These are phyloP conservation scores for Leccinum longicurvipes DNA, from an alignment of 768 basidiomycete species.

Conservation along the genomic window DNA sequence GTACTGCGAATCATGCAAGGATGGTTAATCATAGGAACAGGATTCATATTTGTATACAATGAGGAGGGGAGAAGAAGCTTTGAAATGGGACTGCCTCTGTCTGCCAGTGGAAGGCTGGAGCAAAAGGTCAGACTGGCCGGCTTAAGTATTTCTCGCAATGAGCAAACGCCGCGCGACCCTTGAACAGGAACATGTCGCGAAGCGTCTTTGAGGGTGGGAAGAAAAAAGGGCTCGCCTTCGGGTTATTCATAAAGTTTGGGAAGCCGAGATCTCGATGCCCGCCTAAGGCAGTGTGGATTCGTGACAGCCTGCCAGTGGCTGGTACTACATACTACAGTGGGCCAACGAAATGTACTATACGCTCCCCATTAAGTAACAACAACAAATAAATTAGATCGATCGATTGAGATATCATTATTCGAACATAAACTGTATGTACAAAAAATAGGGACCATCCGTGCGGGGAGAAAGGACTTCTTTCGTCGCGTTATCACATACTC, in stretches of 20 bases:
- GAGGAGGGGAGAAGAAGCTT: constrained; percentile 11
- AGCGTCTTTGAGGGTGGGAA: constrained; percentile 2
- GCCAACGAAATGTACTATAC: too few species aligned
- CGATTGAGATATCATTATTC: too few species aligned
- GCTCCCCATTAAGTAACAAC: too few species aligned
- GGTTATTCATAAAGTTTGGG: constrained; percentile 11
- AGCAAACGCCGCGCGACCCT: constrained; percentile 9
- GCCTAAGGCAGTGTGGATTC: constrained; percentile 23
- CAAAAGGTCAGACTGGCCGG: background rate
- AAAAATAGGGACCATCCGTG: too few species aligned
- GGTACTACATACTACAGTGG: too few species aligned
- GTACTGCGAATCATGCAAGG: constrained; percentile 74
- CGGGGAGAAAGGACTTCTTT: too few species aligned
- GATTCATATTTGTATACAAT: constrained; percentile 51
- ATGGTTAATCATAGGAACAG: constrained; percentile 59
- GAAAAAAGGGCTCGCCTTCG: background rate
- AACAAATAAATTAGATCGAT: too few species aligned
- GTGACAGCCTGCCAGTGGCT: too few species aligned
- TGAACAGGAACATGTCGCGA: constrained; percentile 4
- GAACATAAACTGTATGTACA: too few species aligned
- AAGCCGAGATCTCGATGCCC: constrained; percentile 16
- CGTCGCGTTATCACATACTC: too few species aligned
- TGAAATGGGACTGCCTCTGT: too few species aligned
- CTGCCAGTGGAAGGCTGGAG: too few species aligned
- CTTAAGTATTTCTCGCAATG: constrained; percentile 24